Percentiles rank a stretch among this genome's conserved stretches.
These are phyloP conservation scores for Alternaria conjuncta DNA, from an alignment of 2,329 filamentous ascomycete species.

Conservation along the genomic window DNA sequence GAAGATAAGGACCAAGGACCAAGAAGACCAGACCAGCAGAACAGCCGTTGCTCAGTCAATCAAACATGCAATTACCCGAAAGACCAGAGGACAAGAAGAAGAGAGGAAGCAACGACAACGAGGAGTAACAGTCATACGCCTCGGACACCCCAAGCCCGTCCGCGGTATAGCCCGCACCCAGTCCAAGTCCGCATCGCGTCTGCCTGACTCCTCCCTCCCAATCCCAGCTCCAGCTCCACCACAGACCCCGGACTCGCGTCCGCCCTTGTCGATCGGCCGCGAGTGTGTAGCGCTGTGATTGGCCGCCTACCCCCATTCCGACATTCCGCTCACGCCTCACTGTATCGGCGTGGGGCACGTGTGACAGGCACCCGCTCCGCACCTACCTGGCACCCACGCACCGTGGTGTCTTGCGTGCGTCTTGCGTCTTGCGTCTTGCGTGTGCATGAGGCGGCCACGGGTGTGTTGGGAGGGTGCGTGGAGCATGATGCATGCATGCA, in stretches of 20 bases:
- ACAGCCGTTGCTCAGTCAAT: not conserved
- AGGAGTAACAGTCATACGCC: not conserved
- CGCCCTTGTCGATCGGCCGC: no score
- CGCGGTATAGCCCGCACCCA: not conserved
- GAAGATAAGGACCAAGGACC: not conserved
- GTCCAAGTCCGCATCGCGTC: not conserved
- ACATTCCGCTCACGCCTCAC: not conserved
- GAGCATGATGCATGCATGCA: not conserved
- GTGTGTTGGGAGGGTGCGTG: not conserved
- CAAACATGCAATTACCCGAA: not conserved
- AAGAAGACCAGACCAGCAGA: not conserved
- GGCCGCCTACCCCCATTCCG: not conserved
- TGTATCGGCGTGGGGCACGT: constrained; percentile 14
- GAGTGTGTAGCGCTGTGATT: not conserved
- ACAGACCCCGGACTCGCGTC: not conserved
- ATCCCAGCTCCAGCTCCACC: not conserved
- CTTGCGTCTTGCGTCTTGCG: not conserved
- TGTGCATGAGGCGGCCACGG: not conserved
- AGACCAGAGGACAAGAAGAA: not conserved
- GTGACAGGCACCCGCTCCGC: constrained; percentile 14
- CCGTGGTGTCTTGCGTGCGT: not conserved
- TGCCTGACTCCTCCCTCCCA: not conserved
- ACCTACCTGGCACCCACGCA: not conserved
- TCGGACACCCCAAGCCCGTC: not conserved
- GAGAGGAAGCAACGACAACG: not conserved